A percentile compares a stretch with the other conserved stretches of the same genome.
Conservation (phyloP, 306 rosid species). For the Comarum palustre region DNA sequence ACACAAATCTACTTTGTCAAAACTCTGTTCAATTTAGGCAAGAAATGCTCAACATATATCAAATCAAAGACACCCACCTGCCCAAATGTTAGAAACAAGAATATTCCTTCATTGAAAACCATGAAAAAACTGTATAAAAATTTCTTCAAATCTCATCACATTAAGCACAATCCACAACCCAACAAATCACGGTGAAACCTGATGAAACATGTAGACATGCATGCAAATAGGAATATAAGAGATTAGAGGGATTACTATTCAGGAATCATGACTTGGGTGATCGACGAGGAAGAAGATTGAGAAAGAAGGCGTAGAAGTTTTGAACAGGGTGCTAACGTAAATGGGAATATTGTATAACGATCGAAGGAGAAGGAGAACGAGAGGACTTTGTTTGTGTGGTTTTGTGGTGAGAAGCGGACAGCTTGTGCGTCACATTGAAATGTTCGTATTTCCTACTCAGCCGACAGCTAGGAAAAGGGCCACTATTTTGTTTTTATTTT, state of each 20-base stretch:
- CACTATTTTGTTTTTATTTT: too few species aligned
- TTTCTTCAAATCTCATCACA: not conserved
- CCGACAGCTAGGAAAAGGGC: too few species aligned
- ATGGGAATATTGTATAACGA: too few species aligned
- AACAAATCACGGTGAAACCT: not conserved
- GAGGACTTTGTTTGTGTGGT: too few species aligned
- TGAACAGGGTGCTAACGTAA: too few species aligned
- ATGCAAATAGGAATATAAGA: not conserved
- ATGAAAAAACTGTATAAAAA: not conserved
- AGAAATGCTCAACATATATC: not conserved
- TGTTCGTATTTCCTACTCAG: too few species aligned
- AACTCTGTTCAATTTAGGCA: not conserved
- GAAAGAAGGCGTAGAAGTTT: too few species aligned
- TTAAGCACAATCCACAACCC: not conserved
- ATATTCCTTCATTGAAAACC: not conserved
- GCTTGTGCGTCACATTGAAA: too few species aligned
- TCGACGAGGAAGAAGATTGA: constrained; percentile 11
- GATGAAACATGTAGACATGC: not conserved
- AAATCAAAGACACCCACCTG: constrained; percentile 4
- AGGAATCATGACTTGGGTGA: constrained; percentile 54
- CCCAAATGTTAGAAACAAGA: constrained; percentile 1
- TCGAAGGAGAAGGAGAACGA: too few species aligned
- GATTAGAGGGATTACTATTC: constrained; percentile 53
- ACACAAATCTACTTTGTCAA: not conserved
- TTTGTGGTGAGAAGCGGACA: too few species aligned